Conservation (phyloP, 176 grass and related monocot species). For the Thinopyrum elongatum region DNA sequence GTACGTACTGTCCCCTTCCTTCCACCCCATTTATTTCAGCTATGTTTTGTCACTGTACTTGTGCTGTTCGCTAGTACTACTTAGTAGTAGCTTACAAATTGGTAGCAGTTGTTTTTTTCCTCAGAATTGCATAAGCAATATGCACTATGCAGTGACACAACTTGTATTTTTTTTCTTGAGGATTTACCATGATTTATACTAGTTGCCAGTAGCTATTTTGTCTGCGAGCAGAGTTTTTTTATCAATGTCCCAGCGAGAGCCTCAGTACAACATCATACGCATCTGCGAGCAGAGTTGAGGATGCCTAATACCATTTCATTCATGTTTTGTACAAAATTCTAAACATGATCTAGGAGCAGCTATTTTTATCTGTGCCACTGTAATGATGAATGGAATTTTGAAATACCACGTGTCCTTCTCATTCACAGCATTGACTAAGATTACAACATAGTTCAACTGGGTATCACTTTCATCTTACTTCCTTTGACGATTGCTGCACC, state of each 20-base stretch:
- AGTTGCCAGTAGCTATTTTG: neutral
- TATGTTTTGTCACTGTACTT: neutral
- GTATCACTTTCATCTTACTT: too few species aligned
- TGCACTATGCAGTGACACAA: neutral
- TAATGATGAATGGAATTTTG: neutral
- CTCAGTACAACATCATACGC: too few species aligned
- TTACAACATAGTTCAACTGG: too few species aligned
- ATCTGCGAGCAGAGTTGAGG: neutral
- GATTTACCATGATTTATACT: neutral
- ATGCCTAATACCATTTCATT: neutral
- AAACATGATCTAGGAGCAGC: neutral
- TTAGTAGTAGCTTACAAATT: neutral
- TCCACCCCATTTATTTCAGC: neutral
- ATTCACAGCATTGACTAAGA: too few species aligned
- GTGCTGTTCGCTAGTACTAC: neutral
- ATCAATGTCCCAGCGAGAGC: too few species aligned
- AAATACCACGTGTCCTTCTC: neutral
- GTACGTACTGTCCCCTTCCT: conserved; percentile 36
- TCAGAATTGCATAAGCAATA: neutral
- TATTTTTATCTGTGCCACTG: neutral
- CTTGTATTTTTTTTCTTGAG: neutral
- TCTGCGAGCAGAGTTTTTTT: neutral
- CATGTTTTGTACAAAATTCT: neutral
- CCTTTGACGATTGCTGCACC: too few species aligned
- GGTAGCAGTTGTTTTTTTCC: neutral